Percentiles rank a stretch among this genome's conserved stretches.
Evolutionary conservation across 2,329 filamentous ascomycete species (phyloP).

Genomic region (Claviceps sp.): DNA sequence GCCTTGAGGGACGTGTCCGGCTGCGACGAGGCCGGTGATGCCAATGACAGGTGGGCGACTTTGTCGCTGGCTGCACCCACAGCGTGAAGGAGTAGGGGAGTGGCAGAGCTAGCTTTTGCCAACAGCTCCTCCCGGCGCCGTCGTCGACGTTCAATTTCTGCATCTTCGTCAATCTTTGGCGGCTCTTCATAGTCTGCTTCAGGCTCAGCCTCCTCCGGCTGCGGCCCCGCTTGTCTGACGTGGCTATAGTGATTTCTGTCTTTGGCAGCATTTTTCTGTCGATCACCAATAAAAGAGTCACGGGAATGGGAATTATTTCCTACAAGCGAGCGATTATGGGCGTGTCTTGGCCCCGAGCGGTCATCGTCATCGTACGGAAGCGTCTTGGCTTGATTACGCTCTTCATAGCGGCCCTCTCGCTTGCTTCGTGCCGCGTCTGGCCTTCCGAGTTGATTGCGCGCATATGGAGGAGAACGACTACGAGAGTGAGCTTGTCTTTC

Average conservation of each 20-base stretch:
- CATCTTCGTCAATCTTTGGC: constrained; percentile 62
- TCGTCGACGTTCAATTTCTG: constrained; percentile 72
- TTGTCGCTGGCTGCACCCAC: constrained; percentile 49
- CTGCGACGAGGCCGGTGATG: constrained; percentile 38
- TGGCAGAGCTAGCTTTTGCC: constrained; percentile 64
- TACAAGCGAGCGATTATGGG: constrained; percentile 48
- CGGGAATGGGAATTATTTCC: constrained; percentile 43
- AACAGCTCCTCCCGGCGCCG: constrained; percentile 74
- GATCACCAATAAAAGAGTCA: constrained; percentile 52
- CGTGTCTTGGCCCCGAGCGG: constrained; percentile 24
- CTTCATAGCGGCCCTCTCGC: constrained; percentile 11
- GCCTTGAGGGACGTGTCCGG: constrained; percentile 26
- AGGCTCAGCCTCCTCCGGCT: constrained; percentile 9
- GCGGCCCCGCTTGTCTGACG: constrained; percentile 12
- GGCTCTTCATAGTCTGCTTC: constrained; percentile 37
- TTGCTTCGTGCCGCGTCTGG: constrained; percentile 21
- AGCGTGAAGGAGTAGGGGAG: constrained; percentile 63
- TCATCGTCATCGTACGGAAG: constrained; percentile 5
- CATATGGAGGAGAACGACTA: constrained; percentile 38
- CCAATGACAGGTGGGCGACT: constrained; percentile 36
- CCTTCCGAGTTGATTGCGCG: constrained; percentile 23
- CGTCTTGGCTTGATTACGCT: constrained; percentile 4
- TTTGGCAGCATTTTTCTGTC: constrained; percentile 33
- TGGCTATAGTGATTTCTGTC: constrained; percentile 8
- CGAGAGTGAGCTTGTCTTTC: constrained; percentile 44